Percentiles rank a stretch among this genome's conserved stretches.
Evolutionary conservation across 2,329 filamentous ascomycete species (phyloP).

Genomic region (Trichoderma brevicompactum): DNA sequence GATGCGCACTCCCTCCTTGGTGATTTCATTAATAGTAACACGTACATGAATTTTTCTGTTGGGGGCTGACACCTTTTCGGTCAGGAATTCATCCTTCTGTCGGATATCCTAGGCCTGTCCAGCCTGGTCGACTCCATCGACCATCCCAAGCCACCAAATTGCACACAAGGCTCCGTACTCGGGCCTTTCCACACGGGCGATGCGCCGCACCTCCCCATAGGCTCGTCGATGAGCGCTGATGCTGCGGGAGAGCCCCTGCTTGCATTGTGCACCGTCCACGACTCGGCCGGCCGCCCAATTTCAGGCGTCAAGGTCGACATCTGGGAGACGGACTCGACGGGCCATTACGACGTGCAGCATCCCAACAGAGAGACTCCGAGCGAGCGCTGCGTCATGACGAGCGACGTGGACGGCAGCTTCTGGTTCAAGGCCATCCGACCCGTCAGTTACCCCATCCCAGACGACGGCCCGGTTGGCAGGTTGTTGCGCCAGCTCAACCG

Average conservation of each 20-base stretch:
- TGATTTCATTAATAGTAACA: neutral
- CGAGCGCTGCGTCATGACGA: constrained; percentile 39
- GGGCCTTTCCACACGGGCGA: constrained; percentile 82
- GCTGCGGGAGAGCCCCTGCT: constrained; percentile 67
- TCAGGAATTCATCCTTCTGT: constrained; percentile 75
- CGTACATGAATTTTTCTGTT: neutral
- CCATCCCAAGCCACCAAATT: constrained; percentile 70
- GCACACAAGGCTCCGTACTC: constrained; percentile 77
- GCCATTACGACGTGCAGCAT: constrained; percentile 78
- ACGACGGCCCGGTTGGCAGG: constrained; percentile 81
- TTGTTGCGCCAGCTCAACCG: constrained; percentile 67
- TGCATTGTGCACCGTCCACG: constrained; percentile 68
- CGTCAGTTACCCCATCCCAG: constrained; percentile 82
- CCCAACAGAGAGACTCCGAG: constrained; percentile 53
- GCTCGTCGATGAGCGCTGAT: constrained; percentile 65
- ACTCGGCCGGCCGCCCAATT: constrained; percentile 64
- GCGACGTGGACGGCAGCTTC: constrained; percentile 47
- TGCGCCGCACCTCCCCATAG: constrained; percentile 57
- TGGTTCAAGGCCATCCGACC: constrained; percentile 87
- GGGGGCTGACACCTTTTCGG: neutral
- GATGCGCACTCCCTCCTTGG: neutral
- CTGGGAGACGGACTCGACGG: constrained; percentile 77
- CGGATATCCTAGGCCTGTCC: constrained; percentile 74
- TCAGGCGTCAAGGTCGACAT: constrained; percentile 70
- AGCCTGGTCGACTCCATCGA: constrained; percentile 77